Evolutionary conservation across 768 basidiomycete species (phyloP), one percentile per base, ranked within the genome.

Genomic region (Lactarius hatsudake): DNA sequence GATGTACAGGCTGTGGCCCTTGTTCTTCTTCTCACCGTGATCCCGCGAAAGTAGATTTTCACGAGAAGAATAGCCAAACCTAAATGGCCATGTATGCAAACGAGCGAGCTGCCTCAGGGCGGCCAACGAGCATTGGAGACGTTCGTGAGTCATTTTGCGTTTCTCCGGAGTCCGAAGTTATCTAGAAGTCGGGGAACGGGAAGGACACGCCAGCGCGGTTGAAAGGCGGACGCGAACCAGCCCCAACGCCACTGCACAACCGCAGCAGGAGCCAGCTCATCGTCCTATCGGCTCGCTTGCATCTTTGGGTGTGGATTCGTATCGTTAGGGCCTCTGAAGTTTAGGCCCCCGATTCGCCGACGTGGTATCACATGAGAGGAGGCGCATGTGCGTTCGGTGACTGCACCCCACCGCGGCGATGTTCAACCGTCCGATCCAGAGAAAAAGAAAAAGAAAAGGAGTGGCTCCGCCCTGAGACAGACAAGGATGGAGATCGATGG

Each of bases 401-500:
- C 45, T 28, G 18, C 45, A 34, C 32, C 28, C 61, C 48, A 34
- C 48, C 45, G 42, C 61, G 34, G 48, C 36, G 8, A 51, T n/a
- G n/a, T 53, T 20, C 32, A 34, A 53, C 17, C 51, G 36, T 53
- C 61, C 61, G 48, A 36, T 48, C 51, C 51, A 28, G 51, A 53
- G 51, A 53, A 48, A 30, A 30, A 23, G 15, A 34, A 48, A n/a
- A 45, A n/a, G 1, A 53, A 53, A 53, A 53, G 2, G 51, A 15
- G 51, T 53, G 3, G 60, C 32, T n/a, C 60, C 30, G 60, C 32
- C 48, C 48, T 34, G 51, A 53, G 43, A 48, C 30, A 40, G 61
- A 51, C 20, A n/a, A n/a, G 23, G 61, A 38, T 53, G 48, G 48
- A 34, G 61, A 36, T 62, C 61, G 61, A 51, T 62, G 32, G 61